A percentile compares a stretch with the other conserved stretches of the same genome.
phyloP scores from a whole-genome alignment of 257 asterid species.

The Paraleonurus japonicus region DNA sequence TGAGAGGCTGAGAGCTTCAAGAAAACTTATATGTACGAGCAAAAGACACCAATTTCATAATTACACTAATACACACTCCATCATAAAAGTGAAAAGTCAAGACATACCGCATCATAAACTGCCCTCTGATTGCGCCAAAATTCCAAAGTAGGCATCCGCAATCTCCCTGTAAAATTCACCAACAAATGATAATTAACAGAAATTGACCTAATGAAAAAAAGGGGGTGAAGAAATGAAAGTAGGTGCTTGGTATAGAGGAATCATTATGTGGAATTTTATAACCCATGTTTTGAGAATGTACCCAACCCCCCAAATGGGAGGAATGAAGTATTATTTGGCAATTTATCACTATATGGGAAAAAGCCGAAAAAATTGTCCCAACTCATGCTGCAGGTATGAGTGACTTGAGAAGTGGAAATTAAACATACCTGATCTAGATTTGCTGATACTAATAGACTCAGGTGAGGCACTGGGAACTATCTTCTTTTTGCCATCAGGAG shows the following conservation, averaged over 20 bases:
- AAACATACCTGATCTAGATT: conserved; percentile 74
- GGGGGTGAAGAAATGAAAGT: not conserved
- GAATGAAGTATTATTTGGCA: not conserved
- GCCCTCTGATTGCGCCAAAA: conserved; percentile 79
- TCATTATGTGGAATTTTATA: not conserved
- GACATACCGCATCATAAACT: conserved; percentile 54
- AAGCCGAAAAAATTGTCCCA: not conserved
- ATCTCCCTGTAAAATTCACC: conserved; percentile 54
- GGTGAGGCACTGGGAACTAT: conserved; percentile 36
- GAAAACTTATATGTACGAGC: not conserved
- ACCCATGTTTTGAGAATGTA: not conserved
- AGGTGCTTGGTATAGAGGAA: not conserved
- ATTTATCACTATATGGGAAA: not conserved
- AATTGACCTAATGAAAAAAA: not conserved
- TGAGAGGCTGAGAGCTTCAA: not conserved
- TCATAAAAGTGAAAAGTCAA: conserved; percentile 5
- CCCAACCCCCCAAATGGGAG: not conserved
- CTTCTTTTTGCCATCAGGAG: conserved; percentile 29
- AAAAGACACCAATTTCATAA: conserved; percentile 2
- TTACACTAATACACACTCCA: not conserved
- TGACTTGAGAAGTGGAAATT: not conserved
- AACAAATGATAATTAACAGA: not conserved
- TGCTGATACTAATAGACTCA: conserved; percentile 35
- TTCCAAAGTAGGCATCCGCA: conserved; percentile 60
- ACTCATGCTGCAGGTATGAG: not conserved